phyloP scores from a whole-genome alignment of 106 monocot species.

The Chionographis japonica region DNA sequence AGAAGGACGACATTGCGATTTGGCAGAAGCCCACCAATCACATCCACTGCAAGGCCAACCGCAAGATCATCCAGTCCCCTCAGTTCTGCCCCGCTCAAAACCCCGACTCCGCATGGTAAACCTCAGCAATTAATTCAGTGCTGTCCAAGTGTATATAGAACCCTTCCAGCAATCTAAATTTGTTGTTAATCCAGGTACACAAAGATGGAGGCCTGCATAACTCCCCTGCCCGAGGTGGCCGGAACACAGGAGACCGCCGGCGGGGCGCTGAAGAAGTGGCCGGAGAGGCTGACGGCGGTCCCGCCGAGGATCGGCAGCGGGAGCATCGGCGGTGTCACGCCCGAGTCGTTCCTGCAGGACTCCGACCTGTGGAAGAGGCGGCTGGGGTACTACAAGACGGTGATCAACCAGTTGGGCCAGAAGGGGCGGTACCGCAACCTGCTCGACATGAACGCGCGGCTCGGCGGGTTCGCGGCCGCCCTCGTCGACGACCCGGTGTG shows the following conservation, averaged over 20 bases:
- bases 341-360: slow-evolving; percentile 38
- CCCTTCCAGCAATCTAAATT: background rate
- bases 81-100: slow-evolving; percentile 41
- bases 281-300: slow-evolving; percentile 45
- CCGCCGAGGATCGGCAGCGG: slow-evolving; percentile 59
- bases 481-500: slow-evolving; percentile 47
- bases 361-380: slow-evolving; percentile 45
- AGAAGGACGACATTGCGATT: slow-evolving; percentile 57
- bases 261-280: slow-evolving; percentile 53
- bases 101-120: slow-evolving; percentile 57
- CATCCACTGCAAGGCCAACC: slow-evolving; percentile 35
- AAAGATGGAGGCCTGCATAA: slow-evolving; percentile 56
- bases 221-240: slow-evolving; percentile 44
- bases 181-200: slow-evolving; percentile 32
- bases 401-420: slow-evolving; percentile 39
- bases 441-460: slow-evolving; percentile 66
- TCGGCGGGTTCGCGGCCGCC: slow-evolving; percentile 69
- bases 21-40: slow-evolving; percentile 77
- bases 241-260: slow-evolving; percentile 27
- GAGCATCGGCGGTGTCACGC: slow-evolving; percentile 29
- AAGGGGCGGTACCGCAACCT: slow-evolving; percentile 66
- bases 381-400: slow-evolving; percentile 41
- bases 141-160: too few species aligned
- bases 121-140: background rate
- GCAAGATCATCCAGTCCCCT: slow-evolving; percentile 31